Percentiles rank a stretch among this genome's conserved stretches.
These are phyloP conservation scores for Sequoiadendron giganteum DNA, from an alignment of 75 land plant genomes.

Conservation along the genomic window DNA sequence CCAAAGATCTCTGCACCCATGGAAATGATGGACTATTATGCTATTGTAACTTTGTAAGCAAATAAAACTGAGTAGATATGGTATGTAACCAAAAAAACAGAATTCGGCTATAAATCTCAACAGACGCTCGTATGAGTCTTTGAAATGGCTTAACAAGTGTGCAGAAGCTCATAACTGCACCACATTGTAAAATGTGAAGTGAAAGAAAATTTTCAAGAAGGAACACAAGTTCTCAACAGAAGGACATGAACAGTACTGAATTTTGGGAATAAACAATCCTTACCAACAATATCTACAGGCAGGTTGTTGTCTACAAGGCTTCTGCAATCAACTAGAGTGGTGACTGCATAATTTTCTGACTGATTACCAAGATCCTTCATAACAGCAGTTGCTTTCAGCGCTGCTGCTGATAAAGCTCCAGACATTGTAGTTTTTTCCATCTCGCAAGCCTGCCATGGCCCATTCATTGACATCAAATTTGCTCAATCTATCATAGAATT, in stretches of 20 bases:
- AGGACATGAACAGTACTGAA: background rate
- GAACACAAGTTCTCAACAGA: background rate
- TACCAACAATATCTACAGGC: slow-evolving; percentile 52
- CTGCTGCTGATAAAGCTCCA: slow-evolving; percentile 77
- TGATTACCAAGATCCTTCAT: slow-evolving; percentile 51
- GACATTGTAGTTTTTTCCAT: slow-evolving; percentile 58
- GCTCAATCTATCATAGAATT: background rate
- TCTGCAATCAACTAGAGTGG: slow-evolving; percentile 79
- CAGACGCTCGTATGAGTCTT: background rate
- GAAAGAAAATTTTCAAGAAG: background rate
- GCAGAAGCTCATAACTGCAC: background rate
- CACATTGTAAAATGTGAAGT: background rate
- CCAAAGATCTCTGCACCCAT: background rate
- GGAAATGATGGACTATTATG: background rate
- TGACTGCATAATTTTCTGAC: slow-evolving; percentile 70
- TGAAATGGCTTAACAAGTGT: background rate
- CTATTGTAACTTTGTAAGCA: background rate
- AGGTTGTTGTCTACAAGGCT: slow-evolving; percentile 55
- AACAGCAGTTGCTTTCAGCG: slow-evolving; percentile 49
- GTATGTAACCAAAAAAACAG: background rate
- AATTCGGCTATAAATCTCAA: background rate
- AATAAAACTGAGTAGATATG: background rate
- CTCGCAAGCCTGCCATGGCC: slow-evolving; percentile 57
- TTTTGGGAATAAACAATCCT: background rate
- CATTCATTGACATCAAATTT: background rate